Base-by-base conservation (phyloP, 768 basidiomycete species). In the Leucosporidium scottii region DNA sequence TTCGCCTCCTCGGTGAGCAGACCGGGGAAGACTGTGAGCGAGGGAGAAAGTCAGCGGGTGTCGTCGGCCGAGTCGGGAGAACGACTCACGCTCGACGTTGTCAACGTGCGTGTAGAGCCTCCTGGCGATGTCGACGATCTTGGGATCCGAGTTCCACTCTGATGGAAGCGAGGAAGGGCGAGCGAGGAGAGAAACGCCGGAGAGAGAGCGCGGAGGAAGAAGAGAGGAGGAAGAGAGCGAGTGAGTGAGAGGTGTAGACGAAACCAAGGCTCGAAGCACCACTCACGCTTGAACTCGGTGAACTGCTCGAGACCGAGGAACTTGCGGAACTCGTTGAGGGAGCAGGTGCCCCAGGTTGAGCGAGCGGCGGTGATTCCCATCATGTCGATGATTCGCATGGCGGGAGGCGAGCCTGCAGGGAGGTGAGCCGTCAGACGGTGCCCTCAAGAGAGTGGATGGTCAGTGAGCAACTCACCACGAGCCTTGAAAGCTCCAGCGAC, bases 91-190 rank as follows among this genome's bases (percentile, higher is more conserved):
- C 75, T 91, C 90, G 44, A 91, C 82, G 75, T 88, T 87, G 72
- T 91, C 84, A 39, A 90, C 86, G 71, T 89, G 81, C 53, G 81
- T 82, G 76, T 92, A 91, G 18, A 91, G 81, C 12, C 82, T 78
- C 58, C 83, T 81, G 0, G 90, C 90, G 2, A 59, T 28, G 62
- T 54, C 55, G 5, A 66, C 65, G 34, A 73, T 67, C 58, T 57
- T 58, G 23, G 61, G 61, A 62, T 79, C 70, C 0, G 77, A 64
- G 67, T 81, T 81, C 80, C 80, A 81, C 31, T 80, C 78, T 67
- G 69, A 36, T 3, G 4, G 23, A 51, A 21, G 13, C 23, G 25
- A 51, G 18, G 39, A 12, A 12, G 36, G 62, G n/a, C 4, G 23
- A 53, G 34, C 21, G 17, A 25, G 39, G 13, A 44, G 8, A 17